Percentiles rank a stretch among this genome's conserved stretches.
Evolutionary conservation across 1,284 basidiomycete species (phyloP).

Genomic region (Cutaneotrichosporon mucoides): DNA sequence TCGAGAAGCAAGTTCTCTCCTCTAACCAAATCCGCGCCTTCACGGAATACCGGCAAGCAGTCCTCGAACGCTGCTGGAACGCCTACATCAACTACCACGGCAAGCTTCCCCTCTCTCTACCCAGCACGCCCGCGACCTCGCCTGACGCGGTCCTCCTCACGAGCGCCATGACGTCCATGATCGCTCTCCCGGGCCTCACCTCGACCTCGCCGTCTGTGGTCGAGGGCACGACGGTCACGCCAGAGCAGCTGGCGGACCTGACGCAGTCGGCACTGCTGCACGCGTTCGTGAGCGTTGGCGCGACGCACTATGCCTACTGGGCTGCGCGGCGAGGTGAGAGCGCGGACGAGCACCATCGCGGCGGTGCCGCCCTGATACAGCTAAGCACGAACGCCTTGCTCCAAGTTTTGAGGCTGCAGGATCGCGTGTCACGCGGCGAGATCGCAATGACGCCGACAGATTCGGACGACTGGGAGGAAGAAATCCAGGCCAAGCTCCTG

Average conservation of each 20-base stretch:
- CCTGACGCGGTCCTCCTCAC: neutral
- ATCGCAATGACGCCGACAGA: neutral
- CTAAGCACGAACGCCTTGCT: slow-evolving; percentile 8
- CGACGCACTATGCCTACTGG: slow-evolving; percentile 14
- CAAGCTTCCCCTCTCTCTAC: slow-evolving; percentile 3
- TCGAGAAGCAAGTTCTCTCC: slow-evolving; percentile 9
- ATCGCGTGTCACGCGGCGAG: neutral
- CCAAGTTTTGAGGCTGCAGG: slow-evolving; percentile 1
- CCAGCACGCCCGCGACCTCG: neutral
- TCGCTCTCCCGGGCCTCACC: neutral
- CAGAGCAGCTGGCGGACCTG: slow-evolving; percentile 2
- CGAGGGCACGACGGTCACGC: neutral
- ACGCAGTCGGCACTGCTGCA: slow-evolving; percentile 11
- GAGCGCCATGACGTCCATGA: neutral
- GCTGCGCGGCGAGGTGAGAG: slow-evolving; percentile 4
- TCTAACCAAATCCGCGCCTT: slow-evolving; percentile 12
- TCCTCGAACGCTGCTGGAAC: slow-evolving; percentile 14
- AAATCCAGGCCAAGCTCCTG: slow-evolving; percentile 6
- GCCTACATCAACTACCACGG: slow-evolving; percentile 13
- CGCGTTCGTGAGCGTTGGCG: slow-evolving; percentile 10
- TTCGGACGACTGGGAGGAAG: slow-evolving; percentile 6
- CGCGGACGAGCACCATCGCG: slow-evolving; percentile 6
- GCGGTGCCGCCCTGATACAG: slow-evolving; percentile 4
- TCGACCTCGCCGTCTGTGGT: neutral
- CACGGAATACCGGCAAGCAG: slow-evolving; percentile 7